Evolutionary conservation across 441 rosid genomes (phyloP).

Genomic region (Brassica hybrid): DNA sequence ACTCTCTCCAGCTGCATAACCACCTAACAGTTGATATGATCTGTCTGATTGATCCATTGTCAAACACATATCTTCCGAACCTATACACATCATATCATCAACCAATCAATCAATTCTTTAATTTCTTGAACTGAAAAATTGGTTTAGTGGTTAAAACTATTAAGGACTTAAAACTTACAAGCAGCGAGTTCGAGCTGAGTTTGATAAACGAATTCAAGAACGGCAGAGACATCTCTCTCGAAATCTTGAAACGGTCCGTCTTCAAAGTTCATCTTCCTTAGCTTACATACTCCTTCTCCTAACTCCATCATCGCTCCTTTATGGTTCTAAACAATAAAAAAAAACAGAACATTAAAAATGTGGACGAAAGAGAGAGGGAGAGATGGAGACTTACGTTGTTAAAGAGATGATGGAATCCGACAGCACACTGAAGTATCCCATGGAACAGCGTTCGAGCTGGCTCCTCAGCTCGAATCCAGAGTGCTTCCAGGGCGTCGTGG

Average conservation of each 20-base stretch:
- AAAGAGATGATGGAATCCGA: slow-evolving; percentile 86
- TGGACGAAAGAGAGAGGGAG: neutral
- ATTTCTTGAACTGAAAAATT: too few species aligned
- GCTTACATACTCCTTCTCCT: slow-evolving; percentile 88
- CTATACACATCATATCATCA: slow-evolving; percentile 37
- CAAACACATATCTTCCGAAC: slow-evolving; percentile 72
- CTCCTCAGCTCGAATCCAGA: slow-evolving; percentile 74
- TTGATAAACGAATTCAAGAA: slow-evolving; percentile 72
- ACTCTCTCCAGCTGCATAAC: slow-evolving; percentile 70
- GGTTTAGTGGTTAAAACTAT: too few species aligned
- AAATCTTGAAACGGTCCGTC: slow-evolving; percentile 74
- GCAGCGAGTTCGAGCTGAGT: slow-evolving; percentile 94
- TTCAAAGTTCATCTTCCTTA: slow-evolving; percentile 75
- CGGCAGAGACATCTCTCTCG: slow-evolving; percentile 71
- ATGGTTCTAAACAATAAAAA: slow-evolving; percentile 56
- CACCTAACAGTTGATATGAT: slow-evolving; percentile 81
- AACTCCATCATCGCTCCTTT: slow-evolving; percentile 96
- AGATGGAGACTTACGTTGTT: slow-evolving; percentile 54
- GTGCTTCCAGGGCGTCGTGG: slow-evolving; percentile 73
- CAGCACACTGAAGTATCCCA: slow-evolving; percentile 85
- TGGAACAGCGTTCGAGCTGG: slow-evolving; percentile 72
- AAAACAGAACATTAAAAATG: neutral
- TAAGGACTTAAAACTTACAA: slow-evolving; percentile 49
- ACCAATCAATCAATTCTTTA: neutral
- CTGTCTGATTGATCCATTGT: slow-evolving; percentile 82